Percentiles rank a stretch among this genome's conserved stretches.
Evolutionary conservation across 139 green algal species (phyloP).

Genomic region (Micractinium conductrix): DNA sequence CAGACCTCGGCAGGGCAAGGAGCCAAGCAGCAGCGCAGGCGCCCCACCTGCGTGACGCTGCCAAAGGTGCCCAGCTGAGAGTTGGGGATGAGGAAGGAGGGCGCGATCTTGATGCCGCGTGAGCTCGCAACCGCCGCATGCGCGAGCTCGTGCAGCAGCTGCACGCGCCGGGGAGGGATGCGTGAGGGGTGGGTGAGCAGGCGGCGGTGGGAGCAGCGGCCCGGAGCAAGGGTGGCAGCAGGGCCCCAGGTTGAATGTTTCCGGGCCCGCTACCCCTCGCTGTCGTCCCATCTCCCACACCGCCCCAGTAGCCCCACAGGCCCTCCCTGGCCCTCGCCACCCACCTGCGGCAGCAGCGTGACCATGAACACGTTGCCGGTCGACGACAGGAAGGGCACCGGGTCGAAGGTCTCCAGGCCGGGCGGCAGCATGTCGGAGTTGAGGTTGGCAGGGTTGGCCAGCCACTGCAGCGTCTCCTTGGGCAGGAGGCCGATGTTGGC

Average conservation of each 20-base stretch:
- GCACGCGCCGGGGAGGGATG: slow-evolving; percentile 62
- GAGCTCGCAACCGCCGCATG: slow-evolving; percentile 62
- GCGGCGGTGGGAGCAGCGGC: neutral
- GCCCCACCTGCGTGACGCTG: slow-evolving; percentile 74
- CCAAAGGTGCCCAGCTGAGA: slow-evolving; percentile 90
- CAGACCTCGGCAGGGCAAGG: too few species aligned
- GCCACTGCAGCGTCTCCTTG: slow-evolving; percentile 84
- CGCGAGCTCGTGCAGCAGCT: slow-evolving; percentile 85
- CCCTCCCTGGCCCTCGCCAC: neutral
- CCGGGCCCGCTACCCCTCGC: too few species aligned
- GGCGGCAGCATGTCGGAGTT: slow-evolving; percentile 66
- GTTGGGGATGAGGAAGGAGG: slow-evolving; percentile 92
- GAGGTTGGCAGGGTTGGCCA: slow-evolving; percentile 76
- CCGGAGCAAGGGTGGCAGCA: too few species aligned
- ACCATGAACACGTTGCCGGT: slow-evolving; percentile 60
- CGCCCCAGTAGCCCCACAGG: neutral
- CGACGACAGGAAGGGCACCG: slow-evolving; percentile 75
- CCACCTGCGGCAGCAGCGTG: slow-evolving; percentile 46
- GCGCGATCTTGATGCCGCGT: slow-evolving; percentile 77
- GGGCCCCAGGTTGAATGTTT: too few species aligned
- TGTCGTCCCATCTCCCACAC: too few species aligned
- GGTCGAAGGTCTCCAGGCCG: slow-evolving; percentile 77
- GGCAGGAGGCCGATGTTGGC: slow-evolving; percentile 84
- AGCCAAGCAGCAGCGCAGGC: neutral
- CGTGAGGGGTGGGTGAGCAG: neutral